These are phyloP conservation scores for Kodamaea leandrae DNA, from an alignment of 805 yeast genomes.

Conservation along the genomic window DNA sequence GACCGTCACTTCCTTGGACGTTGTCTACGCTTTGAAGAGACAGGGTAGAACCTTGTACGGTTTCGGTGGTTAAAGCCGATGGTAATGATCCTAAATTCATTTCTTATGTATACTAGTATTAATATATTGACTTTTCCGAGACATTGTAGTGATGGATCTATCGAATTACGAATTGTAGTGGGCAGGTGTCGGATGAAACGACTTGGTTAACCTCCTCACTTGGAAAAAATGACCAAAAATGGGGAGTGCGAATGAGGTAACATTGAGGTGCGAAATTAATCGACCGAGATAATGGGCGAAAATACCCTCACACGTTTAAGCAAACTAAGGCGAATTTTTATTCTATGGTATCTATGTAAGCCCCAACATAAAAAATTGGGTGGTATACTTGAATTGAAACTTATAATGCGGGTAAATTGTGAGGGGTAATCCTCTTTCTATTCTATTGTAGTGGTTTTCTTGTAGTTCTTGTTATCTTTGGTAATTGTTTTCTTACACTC, in stretches of 20 bases:
- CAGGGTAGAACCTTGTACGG: slow-evolving; percentile 99
- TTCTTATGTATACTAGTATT: slow-evolving; percentile 11
- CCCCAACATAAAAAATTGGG: too few relatives aligned
- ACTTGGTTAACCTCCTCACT: not conserved
- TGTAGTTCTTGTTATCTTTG: not conserved
- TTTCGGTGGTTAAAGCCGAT: slow-evolving; percentile 89
- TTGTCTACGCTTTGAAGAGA: slow-evolving; percentile 98
- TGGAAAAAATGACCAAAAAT: not conserved
- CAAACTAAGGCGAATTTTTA: too few relatives aligned
- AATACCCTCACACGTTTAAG: too few relatives aligned
- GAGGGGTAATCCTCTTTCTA: too few relatives aligned
- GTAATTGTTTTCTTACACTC: not conserved
- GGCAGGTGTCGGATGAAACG: too few relatives aligned
- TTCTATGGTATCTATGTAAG: too few relatives aligned
- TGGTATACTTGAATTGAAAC: too few relatives aligned
- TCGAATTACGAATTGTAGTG: too few relatives aligned
- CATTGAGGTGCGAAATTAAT: too few relatives aligned
- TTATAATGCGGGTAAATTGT: too few relatives aligned
- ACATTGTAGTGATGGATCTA: too few relatives aligned
- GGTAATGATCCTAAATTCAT: slow-evolving; percentile 7
- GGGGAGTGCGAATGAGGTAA: not conserved
- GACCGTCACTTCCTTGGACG: slow-evolving; percentile 98
- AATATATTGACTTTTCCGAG: slow-evolving; percentile 6
- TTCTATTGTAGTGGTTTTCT: not conserved
- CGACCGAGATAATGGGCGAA: too few relatives aligned